Percentiles rank a stretch among this genome's conserved stretches.
phyloP scores from a whole-genome alignment of 129 eudicot genomes.

The Centrapalus pauciflorus region DNA sequence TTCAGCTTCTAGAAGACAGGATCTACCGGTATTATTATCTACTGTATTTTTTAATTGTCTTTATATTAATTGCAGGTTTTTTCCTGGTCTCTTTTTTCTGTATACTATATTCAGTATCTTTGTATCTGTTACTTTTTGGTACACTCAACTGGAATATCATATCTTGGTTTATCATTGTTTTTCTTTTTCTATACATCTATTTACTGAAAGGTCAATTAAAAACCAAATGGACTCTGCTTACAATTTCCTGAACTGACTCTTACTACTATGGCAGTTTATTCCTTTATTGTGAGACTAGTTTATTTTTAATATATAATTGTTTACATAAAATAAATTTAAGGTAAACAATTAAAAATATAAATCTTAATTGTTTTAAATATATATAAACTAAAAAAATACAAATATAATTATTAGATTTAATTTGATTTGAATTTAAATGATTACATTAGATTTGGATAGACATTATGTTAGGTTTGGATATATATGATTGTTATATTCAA shows the following conservation, averaged over 20 bases:
- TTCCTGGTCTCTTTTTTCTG: not conserved
- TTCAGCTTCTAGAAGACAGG: constrained; percentile 97
- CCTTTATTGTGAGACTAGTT: not conserved
- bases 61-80: not conserved
- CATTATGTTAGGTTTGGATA: too few relatives aligned
- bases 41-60: not conserved
- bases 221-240: not conserved
- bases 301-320: too few relatives aligned
- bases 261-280: not conserved
- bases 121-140: not conserved
- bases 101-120: not conserved
- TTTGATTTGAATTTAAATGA: too few relatives aligned
- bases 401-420: too few relatives aligned
- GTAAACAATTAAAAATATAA: too few relatives aligned
- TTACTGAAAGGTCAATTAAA: not conserved
- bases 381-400: too few relatives aligned
- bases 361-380: too few relatives aligned
- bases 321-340: too few relatives aligned
- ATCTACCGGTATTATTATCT: constrained; percentile 56
- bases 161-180: not conserved
- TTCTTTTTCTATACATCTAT: not conserved
- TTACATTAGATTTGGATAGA: too few relatives aligned
- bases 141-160: not conserved
- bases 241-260: not conserved
- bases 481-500: too few relatives aligned